phyloP scores from a whole-genome alignment of 1,284 basidiomycete genomes.

The Macrocystidia cucumis region DNA sequence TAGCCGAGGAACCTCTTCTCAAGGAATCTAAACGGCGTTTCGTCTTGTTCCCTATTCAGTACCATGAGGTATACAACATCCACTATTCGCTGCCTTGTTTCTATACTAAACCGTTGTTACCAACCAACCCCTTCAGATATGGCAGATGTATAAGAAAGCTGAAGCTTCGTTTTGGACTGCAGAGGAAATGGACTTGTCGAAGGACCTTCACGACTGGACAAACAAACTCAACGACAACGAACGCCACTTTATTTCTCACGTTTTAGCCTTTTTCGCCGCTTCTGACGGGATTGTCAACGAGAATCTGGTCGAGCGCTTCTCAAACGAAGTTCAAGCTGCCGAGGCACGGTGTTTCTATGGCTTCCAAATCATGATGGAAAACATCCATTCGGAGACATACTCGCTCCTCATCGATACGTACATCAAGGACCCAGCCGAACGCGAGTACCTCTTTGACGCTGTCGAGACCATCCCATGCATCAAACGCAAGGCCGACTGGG shows the following conservation, averaged over 20 bases:
- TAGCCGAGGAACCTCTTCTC: conserved; percentile 77
- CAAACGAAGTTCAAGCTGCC: conserved; percentile 88
- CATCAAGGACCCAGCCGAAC: conserved; percentile 83
- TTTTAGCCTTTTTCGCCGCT: conserved; percentile 95
- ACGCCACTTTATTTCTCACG: conserved; percentile 93
- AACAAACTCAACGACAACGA: conserved; percentile 91
- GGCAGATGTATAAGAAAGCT: conserved; percentile 95
- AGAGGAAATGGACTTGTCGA: conserved; percentile 96
- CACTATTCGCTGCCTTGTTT: conserved; percentile 2
- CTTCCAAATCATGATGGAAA: conserved; percentile 99
- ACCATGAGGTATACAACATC: conserved; percentile 83
- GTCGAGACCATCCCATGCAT: conserved; percentile 93
- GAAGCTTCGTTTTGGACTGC: conserved; percentile 96
- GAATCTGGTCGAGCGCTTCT: conserved; percentile 94
- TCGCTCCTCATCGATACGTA: conserved; percentile 98
- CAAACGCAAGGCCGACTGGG: conserved; percentile 92
- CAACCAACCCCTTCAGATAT: conserved; percentile 60
- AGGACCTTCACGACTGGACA: conserved; percentile 92
- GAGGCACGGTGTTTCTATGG: conserved; percentile 99
- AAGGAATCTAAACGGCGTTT: conserved; percentile 79
- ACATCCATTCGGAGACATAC: conserved; percentile 95
- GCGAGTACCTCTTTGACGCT: conserved; percentile 89
- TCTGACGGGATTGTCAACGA: conserved; percentile 99
- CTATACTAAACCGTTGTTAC: not conserved
- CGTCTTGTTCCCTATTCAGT: conserved; percentile 93